Evolutionary conservation across 345 rosid species (phyloP).

Genomic region (Eucalyptus tenuipes): DNA sequence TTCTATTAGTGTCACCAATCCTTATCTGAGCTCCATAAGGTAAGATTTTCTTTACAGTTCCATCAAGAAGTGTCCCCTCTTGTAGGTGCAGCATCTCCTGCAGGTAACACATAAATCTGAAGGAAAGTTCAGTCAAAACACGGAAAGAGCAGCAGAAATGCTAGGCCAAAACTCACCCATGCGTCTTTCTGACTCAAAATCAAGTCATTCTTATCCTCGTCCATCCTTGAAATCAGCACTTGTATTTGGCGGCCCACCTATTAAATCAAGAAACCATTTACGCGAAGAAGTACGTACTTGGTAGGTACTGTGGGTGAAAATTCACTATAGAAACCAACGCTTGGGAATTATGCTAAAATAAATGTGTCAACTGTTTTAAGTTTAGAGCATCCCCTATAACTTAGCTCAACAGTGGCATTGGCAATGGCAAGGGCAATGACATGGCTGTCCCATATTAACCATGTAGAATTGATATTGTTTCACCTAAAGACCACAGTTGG

Average conservation of each 20-base stretch:
- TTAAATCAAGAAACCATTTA: constrained; percentile 2
- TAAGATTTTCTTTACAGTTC: constrained; percentile 59
- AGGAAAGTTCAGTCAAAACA: background rate
- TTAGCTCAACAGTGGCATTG: background rate
- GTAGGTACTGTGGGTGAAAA: background rate
- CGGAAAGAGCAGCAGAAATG: background rate
- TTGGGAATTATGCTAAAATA: background rate
- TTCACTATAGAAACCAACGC: background rate
- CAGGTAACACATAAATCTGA: background rate
- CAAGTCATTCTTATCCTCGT: constrained; percentile 65
- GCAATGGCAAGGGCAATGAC: background rate
- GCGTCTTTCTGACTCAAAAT: constrained; percentile 74
- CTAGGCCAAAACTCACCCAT: constrained; percentile 40
- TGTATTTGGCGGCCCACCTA: constrained; percentile 57
- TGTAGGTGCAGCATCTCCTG: constrained; percentile 68
- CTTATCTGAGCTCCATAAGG: constrained; percentile 89
- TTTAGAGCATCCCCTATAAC: background rate
- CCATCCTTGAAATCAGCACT: constrained; percentile 50
- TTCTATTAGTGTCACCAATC: constrained; percentile 71
- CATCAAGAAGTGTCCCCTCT: constrained; percentile 89
- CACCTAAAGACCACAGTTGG: background rate
- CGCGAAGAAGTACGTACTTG: background rate
- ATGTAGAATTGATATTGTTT: background rate
- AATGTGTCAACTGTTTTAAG: background rate
- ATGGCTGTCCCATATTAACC: background rate